Percentiles rank a stretch among this genome's conserved stretches.
phyloP scores from a whole-genome alignment of 2,329 filamentous ascomycete species.

The Claviceps spartinae region DNA sequence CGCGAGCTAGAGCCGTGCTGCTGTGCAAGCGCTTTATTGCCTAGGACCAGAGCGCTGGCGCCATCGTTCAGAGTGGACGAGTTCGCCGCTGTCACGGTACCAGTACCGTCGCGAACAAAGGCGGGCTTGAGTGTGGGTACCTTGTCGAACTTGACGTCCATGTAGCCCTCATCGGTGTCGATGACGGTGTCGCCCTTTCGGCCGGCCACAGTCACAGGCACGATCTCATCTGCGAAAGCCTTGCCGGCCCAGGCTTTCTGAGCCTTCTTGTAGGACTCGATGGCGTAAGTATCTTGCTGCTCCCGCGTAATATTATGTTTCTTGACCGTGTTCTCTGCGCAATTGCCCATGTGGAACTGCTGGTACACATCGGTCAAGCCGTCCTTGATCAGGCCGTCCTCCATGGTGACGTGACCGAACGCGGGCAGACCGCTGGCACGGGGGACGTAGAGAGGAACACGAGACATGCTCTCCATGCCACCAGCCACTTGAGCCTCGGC shows the following conservation, averaged over 20 bases:
- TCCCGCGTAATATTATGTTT: conserved; percentile 68
- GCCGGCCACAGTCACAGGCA: conserved; percentile 69
- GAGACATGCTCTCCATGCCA: conserved; percentile 97
- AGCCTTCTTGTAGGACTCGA: conserved; percentile 76
- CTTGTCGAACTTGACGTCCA: conserved; percentile 77
- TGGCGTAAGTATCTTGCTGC: conserved; percentile 83
- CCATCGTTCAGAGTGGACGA: conserved; percentile 91
- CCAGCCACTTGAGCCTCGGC: conserved; percentile 82
- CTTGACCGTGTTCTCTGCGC: conserved; percentile 88
- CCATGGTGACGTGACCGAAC: conserved; percentile 76
- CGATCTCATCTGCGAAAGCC: conserved; percentile 80
- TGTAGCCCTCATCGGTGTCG: conserved; percentile 76
- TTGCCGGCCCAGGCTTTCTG: conserved; percentile 78
- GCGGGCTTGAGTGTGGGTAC: conserved; percentile 78
- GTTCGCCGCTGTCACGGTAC: conserved; percentile 89
- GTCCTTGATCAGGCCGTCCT: conserved; percentile 89
- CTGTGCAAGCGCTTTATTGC: conserved; percentile 65
- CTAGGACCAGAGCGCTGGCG: conserved; percentile 77
- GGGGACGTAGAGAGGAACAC: conserved; percentile 80
- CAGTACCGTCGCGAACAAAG: conserved; percentile 72
- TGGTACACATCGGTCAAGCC: conserved; percentile 95
- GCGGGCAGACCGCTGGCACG: conserved; percentile 69
- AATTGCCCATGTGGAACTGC: conserved; percentile 95
- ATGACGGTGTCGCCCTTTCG: conserved; percentile 74
- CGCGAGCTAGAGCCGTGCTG: conserved; percentile 65